These are phyloP conservation scores for Alternaria sp. DNA, from an alignment of 2,329 filamentous ascomycete species.

Conservation along the genomic window DNA sequence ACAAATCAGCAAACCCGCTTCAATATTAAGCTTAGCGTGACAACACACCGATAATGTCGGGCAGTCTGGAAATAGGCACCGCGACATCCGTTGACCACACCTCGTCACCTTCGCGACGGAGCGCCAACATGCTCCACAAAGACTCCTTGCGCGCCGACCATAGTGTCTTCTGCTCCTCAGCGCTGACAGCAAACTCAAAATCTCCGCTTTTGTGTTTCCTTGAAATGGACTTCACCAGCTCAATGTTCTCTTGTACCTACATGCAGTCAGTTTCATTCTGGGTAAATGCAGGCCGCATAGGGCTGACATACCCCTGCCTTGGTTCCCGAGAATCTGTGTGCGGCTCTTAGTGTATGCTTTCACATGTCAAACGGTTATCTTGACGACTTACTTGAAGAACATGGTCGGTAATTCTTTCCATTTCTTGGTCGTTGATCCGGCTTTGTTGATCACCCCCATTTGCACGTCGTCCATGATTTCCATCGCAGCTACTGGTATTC, in stretches of 20 bases:
- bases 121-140: constrained; percentile 68
- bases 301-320: constrained; percentile 63
- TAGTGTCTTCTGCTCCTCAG: constrained; percentile 63
- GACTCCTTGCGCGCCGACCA: constrained; percentile 70
- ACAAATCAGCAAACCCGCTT: constrained; percentile 19
- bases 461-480: constrained; percentile 91
- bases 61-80: constrained; percentile 67
- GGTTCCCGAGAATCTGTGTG: constrained; percentile 73
- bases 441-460: constrained; percentile 82
- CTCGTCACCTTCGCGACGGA: constrained; percentile 64
- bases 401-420: constrained; percentile 82
- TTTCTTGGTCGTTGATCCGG: constrained; percentile 73
- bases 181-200: constrained; percentile 65
- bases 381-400: constrained; percentile 74
- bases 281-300: constrained; percentile 23
- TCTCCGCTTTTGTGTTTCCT: constrained; percentile 65
- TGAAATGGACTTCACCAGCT: constrained; percentile 73
- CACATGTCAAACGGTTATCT: constrained; percentile 5
- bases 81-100: constrained; percentile 71
- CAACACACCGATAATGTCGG: constrained; percentile 66
- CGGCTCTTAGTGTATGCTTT: constrained; percentile 33
- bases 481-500: constrained; percentile 78
- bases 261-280: constrained; percentile 41
- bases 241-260: constrained; percentile 77
- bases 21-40: background rate